These are phyloP conservation scores for Oryza nivara DNA, from an alignment of 176 grass and related monocot species.

Conservation along the genomic window DNA sequence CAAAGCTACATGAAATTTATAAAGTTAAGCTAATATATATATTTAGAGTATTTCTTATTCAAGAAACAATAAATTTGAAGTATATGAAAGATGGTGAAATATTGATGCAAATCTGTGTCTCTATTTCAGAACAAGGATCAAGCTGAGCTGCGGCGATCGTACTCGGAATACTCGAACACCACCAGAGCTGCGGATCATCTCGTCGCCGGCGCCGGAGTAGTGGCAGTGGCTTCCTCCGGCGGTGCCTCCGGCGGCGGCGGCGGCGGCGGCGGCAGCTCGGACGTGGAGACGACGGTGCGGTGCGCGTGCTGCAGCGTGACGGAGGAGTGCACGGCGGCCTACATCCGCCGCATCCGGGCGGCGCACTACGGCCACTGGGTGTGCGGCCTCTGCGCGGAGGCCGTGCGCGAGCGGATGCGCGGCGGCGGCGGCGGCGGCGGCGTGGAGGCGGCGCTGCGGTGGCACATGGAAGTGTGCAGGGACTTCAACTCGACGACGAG, in stretches of 20 bases:
- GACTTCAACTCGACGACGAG: conserved; percentile 60
- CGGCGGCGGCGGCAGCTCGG: neutral
- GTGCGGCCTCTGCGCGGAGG: conserved; percentile 74
- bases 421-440: neutral
- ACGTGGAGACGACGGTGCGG: conserved; percentile 49
- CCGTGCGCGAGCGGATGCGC: conserved; percentile 55
- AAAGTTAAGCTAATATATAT: no score
- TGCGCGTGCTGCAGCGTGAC: conserved; percentile 77
- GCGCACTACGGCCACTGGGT: conserved; percentile 65
- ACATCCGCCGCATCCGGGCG: conserved; percentile 48
- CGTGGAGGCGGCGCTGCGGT: conserved; percentile 50
- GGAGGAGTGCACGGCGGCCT: conserved; percentile 69
- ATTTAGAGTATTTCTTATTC: no score
- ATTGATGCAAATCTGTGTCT: neutral
- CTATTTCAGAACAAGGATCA: conserved; percentile 38
- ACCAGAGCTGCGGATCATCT: neutral
- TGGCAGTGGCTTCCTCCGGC: neutral
- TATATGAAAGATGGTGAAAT: neutral
- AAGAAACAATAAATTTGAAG: no score
- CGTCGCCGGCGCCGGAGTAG: neutral
- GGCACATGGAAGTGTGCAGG: conserved; percentile 50
- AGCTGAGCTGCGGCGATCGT: conserved; percentile 30
- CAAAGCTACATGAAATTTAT: neutral
- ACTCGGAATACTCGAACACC: conserved; percentile 29
- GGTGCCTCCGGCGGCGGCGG: neutral